These are phyloP conservation scores for Didymella glomerata DNA, from an alignment of 2,329 filamentous ascomycete species.

Conservation along the genomic window DNA sequence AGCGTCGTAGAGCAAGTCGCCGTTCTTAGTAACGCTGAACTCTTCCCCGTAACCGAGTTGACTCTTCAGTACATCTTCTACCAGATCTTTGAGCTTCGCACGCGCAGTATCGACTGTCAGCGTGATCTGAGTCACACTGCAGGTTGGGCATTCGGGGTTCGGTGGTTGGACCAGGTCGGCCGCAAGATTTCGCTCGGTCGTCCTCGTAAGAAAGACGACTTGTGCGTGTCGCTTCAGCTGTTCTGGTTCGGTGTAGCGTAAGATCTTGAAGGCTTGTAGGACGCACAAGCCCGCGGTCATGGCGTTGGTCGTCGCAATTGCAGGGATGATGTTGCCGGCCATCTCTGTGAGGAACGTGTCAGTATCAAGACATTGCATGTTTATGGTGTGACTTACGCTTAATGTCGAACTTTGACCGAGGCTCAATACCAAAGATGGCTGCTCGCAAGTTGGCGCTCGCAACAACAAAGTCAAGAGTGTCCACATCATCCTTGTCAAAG, in stretches of 20 bases:
- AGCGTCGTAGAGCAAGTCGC: constrained; percentile 80
- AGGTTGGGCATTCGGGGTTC: constrained; percentile 84
- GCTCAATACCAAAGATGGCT: constrained; percentile 85
- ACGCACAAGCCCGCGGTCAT: constrained; percentile 94
- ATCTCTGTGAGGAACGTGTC: constrained; percentile 68
- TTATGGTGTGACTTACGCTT: constrained; percentile 65
- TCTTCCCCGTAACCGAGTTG: constrained; percentile 83
- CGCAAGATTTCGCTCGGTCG: constrained; percentile 65
- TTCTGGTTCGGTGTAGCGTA: constrained; percentile 61
- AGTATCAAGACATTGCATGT: constrained; percentile 2
- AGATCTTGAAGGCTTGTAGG: constrained; percentile 88
- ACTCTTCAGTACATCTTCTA: constrained; percentile 74
- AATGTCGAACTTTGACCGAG: constrained; percentile 91
- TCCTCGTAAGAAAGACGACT: constrained; percentile 86
- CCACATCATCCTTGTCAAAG: constrained; percentile 97
- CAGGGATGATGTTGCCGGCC: constrained; percentile 98
- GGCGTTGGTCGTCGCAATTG: constrained; percentile 97
- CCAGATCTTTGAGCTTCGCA: constrained; percentile 80
- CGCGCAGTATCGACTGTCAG: constrained; percentile 72
- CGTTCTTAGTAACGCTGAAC: constrained; percentile 78
- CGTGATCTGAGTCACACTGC: constrained; percentile 74
- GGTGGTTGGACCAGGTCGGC: constrained; percentile 67
- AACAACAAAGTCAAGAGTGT: constrained; percentile 93
- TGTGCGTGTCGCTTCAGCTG: constrained; percentile 68
- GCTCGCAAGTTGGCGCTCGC: constrained; percentile 90